Evolutionary conservation across 345 rosid species (phyloP).

Genomic region (Adansonia digitata): DNA sequence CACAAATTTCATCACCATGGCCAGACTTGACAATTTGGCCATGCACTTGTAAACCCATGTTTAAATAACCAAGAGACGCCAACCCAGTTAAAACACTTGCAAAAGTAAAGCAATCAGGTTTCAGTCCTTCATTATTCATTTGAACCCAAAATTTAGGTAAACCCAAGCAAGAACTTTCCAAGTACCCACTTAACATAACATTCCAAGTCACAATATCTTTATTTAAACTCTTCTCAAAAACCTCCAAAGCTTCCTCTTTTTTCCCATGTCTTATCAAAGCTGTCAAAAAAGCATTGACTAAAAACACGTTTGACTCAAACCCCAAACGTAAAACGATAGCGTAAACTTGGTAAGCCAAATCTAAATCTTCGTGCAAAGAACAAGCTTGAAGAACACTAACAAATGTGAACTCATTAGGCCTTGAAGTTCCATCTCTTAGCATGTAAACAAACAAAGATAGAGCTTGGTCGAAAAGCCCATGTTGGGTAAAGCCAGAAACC

Average conservation of each 20-base stretch:
- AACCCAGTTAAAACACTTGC: constrained; percentile 40
- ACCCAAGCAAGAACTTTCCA: constrained; percentile 26
- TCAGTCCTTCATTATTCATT: constrained; percentile 37
- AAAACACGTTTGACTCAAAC: constrained; percentile 34
- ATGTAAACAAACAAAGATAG: constrained; percentile 32
- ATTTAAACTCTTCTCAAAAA: constrained; percentile 28
- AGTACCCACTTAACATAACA: constrained; percentile 45
- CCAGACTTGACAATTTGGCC: constrained; percentile 46
- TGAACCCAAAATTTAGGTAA: constrained; percentile 36
- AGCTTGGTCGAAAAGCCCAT: constrained; percentile 26
- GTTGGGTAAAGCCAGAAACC: constrained; percentile 38
- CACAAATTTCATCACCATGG: constrained; percentile 36
- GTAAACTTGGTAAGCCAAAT: constrained; percentile 29
- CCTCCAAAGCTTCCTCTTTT: constrained; percentile 34
- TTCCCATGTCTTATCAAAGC: constrained; percentile 41
- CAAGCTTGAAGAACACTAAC: constrained; percentile 48
- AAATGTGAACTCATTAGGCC: constrained; percentile 45
- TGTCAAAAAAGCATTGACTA: constrained; percentile 43
- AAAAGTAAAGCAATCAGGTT: constrained; percentile 47
- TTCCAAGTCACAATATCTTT: constrained; percentile 55
- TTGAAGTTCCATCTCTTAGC: constrained; percentile 26
- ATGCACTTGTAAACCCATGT: constrained; percentile 50
- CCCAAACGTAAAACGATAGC: constrained; percentile 32
- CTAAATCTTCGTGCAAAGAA: constrained; percentile 25
- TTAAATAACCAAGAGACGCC: constrained; percentile 29